A percentile compares a stretch with the other conserved stretches of the same genome.
phyloP scores from a whole-genome alignment of 257 asterid species.

The Ilex asprella region DNA sequence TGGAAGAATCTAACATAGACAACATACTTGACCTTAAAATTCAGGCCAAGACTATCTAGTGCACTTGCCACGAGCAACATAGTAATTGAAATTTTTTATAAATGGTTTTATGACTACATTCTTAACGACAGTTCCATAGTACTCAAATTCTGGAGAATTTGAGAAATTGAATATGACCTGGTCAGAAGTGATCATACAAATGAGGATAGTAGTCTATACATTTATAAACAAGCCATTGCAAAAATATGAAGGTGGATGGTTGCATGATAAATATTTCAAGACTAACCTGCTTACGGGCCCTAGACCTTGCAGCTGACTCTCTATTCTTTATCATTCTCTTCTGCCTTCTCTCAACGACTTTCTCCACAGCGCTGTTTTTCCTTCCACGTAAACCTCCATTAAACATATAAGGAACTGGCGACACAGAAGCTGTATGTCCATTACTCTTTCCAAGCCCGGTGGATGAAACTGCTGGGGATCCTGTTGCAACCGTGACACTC shows the following conservation, averaged over 20 bases:
- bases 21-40: too few species aligned
- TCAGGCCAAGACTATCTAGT: too few species aligned
- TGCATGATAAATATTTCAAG: too few species aligned
- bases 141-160: too few species aligned
- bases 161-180: background rate
- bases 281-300: constrained; percentile 8
- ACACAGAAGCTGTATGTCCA: constrained; percentile 3
- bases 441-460: constrained; percentile 7
- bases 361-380: background rate
- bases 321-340: constrained; percentile 7
- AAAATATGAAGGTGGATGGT: too few species aligned
- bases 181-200: background rate
- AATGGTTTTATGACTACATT: too few species aligned
- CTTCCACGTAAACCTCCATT: constrained; percentile 7
- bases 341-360: constrained; percentile 6
- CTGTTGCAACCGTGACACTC: background rate
- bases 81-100: too few species aligned
- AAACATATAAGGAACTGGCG: constrained; percentile 4
- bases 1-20: too few species aligned
- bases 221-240: background rate
- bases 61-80: too few species aligned
- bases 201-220: background rate
- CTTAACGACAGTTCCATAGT: too few species aligned
- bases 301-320: constrained; percentile 5
- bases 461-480: constrained; percentile 4